phyloP scores from a whole-genome alignment of 139 green algal genomes.

The Tetraselmis chui region DNA sequence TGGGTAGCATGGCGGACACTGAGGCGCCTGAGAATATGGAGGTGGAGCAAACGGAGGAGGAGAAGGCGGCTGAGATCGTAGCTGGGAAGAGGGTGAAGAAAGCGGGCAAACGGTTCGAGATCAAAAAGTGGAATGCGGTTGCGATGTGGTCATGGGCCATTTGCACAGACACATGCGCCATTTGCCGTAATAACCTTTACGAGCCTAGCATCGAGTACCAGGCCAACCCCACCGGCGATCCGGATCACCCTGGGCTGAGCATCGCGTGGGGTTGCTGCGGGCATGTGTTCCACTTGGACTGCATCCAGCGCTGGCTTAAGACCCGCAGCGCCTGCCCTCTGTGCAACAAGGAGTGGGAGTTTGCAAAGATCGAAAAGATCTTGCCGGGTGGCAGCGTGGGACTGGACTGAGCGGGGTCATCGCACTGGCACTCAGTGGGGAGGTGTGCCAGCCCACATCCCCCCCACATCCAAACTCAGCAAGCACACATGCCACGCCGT shows the following conservation, averaged over 20 bases:
- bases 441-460: too few relatives aligned
- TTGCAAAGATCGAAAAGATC: constrained; percentile 86
- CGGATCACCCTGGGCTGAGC: constrained; percentile 80
- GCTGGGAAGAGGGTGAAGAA: constrained; percentile 3
- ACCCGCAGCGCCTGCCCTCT: constrained; percentile 86
- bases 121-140: constrained; percentile 97
- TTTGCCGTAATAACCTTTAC: constrained; percentile 97
- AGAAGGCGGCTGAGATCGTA: constrained; percentile 29
- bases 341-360: constrained; percentile 95
- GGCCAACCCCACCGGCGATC: constrained; percentile 87
- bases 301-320: constrained; percentile 96
- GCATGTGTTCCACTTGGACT: constrained; percentile 98
- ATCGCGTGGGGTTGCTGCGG: constrained; percentile 93
- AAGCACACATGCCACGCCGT: neutral
- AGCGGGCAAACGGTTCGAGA: constrained; percentile 81
- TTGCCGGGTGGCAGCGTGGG: constrained; percentile 18
- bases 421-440: too few relatives aligned
- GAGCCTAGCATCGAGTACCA: constrained; percentile 97
- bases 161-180: constrained; percentile 92
- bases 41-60: constrained; percentile 5
- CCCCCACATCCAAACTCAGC: neutral
- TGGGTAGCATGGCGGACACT: too few relatives aligned
- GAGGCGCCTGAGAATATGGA: constrained; percentile 15
- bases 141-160: constrained; percentile 97
- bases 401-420: too few relatives aligned